Evolutionary conservation across 1,284 basidiomycete genomes (phyloP), one percentile per base, ranked within the genome.

Genomic region (Lentinus polychrous): DNA sequence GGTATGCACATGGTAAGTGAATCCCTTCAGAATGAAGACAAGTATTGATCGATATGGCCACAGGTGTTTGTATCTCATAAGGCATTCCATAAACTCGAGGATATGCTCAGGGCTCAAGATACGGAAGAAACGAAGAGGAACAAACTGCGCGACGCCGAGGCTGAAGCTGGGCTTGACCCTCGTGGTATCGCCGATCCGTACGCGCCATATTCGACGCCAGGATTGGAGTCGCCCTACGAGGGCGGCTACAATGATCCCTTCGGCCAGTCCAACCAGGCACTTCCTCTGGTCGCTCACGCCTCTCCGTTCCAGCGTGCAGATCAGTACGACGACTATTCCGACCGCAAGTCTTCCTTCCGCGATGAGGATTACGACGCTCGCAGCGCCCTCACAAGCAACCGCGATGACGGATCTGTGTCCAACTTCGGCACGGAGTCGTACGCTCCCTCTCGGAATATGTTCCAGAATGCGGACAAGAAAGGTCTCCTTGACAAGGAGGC

Each of bases 371-470:
- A 79, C 51, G 88, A 92, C 56, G 79, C 74, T 2, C 79, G 79
- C 2, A 90, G 85, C 59, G 76, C 83, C 37, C 74, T 85, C 45
- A 88, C 84, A 0, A 86, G 81, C 51, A 76, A 84, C 47, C 78
- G 81, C 36, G 90, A 91, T 51, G 90, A 94, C 49, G 91, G 92
- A 43, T 78, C 82, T 0, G 73, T 75, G 43, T 92, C 89, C 0
- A 84, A 88, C 57, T 81, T 88, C 50, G 91, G 89, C 5, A 90
- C 89, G 1, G 92, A 94, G 60, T 87, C 86, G 0, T 98, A 97
- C 59, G 93, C 92, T 0, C 94, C 93, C 0, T 94, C 91, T 0
- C 75, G 91, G 17, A 95, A 96, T 60, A 95, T 97, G 91, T 97
- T 97, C 75, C 83, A 86, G 52, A 83, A 81, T 52, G 73, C 82